phyloP scores from a whole-genome alignment of 768 basidiomycete genomes.

The Boletus vermiculosoides region DNA sequence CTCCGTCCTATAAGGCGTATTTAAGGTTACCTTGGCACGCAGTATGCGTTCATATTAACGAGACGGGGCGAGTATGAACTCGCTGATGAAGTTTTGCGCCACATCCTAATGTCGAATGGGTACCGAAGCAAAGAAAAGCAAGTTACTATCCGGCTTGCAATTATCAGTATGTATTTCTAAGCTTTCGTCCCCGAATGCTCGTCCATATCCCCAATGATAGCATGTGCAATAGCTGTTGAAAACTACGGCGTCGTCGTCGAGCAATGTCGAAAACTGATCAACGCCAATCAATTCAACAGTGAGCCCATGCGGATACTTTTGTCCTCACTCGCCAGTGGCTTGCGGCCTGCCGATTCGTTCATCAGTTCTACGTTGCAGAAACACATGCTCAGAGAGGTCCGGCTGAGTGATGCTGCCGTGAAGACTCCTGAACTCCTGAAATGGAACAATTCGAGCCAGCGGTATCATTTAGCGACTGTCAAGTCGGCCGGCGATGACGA shows the following conservation, averaged over 20 bases:
- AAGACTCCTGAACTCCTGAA: constrained; percentile 57
- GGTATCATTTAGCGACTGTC: constrained; percentile 46
- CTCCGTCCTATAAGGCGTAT: not conserved
- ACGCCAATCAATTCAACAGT: constrained; percentile 78
- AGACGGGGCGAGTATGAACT: constrained; percentile 58
- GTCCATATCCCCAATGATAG: constrained; percentile 38
- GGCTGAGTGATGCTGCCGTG: constrained; percentile 63
- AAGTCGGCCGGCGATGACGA: constrained; percentile 23
- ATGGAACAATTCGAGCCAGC: constrained; percentile 59
- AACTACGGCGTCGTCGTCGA: constrained; percentile 64
- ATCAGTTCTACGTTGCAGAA: constrained; percentile 79
- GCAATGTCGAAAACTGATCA: constrained; percentile 73
- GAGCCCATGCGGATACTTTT: constrained; percentile 81
- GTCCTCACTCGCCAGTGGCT: constrained; percentile 68
- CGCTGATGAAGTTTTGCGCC: constrained; percentile 73
- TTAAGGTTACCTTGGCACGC: constrained; percentile 3
- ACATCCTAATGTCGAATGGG: constrained; percentile 70
- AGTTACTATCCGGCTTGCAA: constrained; percentile 69
- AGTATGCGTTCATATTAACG: constrained; percentile 78
- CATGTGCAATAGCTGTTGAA: constrained; percentile 64
- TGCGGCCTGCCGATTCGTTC: constrained; percentile 70
- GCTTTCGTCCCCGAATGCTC: not conserved
- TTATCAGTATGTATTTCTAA: constrained; percentile 55
- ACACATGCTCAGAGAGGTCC: constrained; percentile 77
- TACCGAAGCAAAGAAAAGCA: constrained; percentile 62